Evolutionary conservation across 2,329 filamentous ascomycete genomes (phyloP), one percentile per base, ranked within the genome.

Genomic region (Rhynchosporium agropyri): DNA sequence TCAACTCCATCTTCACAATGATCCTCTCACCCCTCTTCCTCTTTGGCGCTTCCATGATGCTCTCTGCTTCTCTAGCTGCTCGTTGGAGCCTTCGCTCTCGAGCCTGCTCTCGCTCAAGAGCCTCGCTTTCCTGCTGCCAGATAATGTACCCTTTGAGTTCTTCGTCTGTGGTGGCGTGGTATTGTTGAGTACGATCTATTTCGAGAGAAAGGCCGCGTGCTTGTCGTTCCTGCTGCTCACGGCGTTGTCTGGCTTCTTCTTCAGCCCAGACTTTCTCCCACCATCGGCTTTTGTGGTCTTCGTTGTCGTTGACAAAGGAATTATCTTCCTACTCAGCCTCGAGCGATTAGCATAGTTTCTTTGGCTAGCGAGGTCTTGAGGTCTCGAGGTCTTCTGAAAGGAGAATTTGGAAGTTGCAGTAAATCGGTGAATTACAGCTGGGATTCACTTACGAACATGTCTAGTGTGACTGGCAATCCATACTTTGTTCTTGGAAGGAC

Each of bases 401-500:
- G 20, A 20, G 20, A 20, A 20, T 20, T 20, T 20, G 20, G 20
- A 20, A 20, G 20, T 20, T 20, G 20, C 20, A 20, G 20, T 20
- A 20, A 20, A 20, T 20, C 20, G 20, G 20, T 20, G 20, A 20
- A 20, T 1, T 20, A 20, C 20, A 20, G 20, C 20, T 20, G 20
- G 20, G 20, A 20, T 28, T 29, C 43, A 63, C 60, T 61, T 59
- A 66, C 63, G 28, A 67, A 64, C 50, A 61, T 63, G 1, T 60
- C 48, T 49, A 29, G 6, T 6, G 26, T 60, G 13, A 64, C 63
- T 20, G 49, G 50, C 7, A 56, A 43, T 0, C 61, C 63, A 48
- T 62, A 65, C 42, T 56, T 64, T 2, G 63, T 67, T 49, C 62
- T 67, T 1, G 61, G 61, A 5, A 67, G 55, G 4, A 54, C 51